Conservation (phyloP, 2,329 filamentous ascomycete species). For the Monilinia fructigena region DNA sequence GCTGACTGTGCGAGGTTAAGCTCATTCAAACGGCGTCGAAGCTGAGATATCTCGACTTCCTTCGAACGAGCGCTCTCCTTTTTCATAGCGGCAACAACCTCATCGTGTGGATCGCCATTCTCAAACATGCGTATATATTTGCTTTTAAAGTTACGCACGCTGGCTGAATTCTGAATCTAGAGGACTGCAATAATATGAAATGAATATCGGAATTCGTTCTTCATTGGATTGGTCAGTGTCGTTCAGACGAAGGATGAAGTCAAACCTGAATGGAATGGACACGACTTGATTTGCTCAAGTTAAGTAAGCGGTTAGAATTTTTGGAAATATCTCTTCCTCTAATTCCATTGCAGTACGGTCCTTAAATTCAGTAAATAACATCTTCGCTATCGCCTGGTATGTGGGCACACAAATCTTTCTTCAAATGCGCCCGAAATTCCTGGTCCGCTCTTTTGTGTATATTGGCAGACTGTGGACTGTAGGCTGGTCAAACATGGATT, state of each 20-base stretch:
- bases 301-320: constrained; percentile 29
- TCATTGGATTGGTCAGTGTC: constrained; percentile 28
- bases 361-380: constrained; percentile 23
- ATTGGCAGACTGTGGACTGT: constrained; percentile 29
- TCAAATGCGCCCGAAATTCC: constrained; percentile 32
- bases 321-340: constrained; percentile 20
- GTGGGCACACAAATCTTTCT: constrained; percentile 30
- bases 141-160: constrained; percentile 35
- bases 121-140: constrained; percentile 39
- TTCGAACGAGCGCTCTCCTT: constrained; percentile 33
- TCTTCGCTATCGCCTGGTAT: constrained; percentile 24
- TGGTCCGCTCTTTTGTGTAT: constrained; percentile 32
- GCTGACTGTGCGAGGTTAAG: constrained; percentile 38
- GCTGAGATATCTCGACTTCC: constrained; percentile 26
- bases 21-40: constrained; percentile 30
- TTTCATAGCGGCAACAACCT: constrained; percentile 33
- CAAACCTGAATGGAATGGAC: constrained; percentile 22
- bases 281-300: constrained; percentile 18
- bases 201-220: constrained; percentile 34
- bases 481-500: constrained; percentile 31
- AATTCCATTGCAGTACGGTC: constrained; percentile 23
- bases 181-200: constrained; percentile 35
- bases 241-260: constrained; percentile 28
- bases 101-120: constrained; percentile 31
- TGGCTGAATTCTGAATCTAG: constrained; percentile 30